Evolutionary conservation across 805 yeast species (phyloP).

Genomic region (Yamadazyma sp.): DNA sequence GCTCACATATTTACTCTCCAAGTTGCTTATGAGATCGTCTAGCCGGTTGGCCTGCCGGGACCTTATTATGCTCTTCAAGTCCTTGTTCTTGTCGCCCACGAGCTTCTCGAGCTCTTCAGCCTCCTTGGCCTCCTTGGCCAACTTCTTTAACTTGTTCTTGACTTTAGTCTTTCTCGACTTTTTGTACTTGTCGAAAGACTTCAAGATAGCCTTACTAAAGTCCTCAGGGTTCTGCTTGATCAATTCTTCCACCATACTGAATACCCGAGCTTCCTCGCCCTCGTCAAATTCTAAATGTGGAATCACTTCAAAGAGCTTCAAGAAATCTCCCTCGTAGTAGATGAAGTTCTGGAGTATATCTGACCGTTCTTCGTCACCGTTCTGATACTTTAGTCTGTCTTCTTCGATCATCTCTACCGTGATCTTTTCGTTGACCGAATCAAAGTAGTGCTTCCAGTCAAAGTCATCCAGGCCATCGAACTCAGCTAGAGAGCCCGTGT

Average conservation of each 20-base stretch:
- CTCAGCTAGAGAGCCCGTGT: slow-evolving; percentile 59
- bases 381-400: slow-evolving; percentile 65
- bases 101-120: slow-evolving; percentile 50
- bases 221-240: slow-evolving; percentile 38
- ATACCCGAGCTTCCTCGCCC: slow-evolving; percentile 62
- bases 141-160: slow-evolving; percentile 46
- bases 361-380: slow-evolving; percentile 53
- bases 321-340: slow-evolving; percentile 65
- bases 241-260: slow-evolving; percentile 44
- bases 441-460: slow-evolving; percentile 61
- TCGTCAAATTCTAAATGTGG: slow-evolving; percentile 70
- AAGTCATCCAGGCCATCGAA: slow-evolving; percentile 38
- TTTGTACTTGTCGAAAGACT: slow-evolving; percentile 52
- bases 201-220: slow-evolving; percentile 29
- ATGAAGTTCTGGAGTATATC: slow-evolving; percentile 65
- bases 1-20: slow-evolving; percentile 52
- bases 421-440: slow-evolving; percentile 47
- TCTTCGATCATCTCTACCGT: slow-evolving; percentile 66
- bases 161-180: slow-evolving; percentile 49
- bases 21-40: slow-evolving; percentile 45
- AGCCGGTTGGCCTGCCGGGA: slow-evolving; percentile 43
- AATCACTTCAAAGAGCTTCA: slow-evolving; percentile 67
- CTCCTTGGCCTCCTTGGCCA: slow-evolving; percentile 65
- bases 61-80: slow-evolving; percentile 50
- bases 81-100: slow-evolving; percentile 38